Percentiles rank a stretch among this genome's conserved stretches.
phyloP scores from a whole-genome alignment of 176 grass and related monocot genomes.

The Aegilops tauschii region DNA sequence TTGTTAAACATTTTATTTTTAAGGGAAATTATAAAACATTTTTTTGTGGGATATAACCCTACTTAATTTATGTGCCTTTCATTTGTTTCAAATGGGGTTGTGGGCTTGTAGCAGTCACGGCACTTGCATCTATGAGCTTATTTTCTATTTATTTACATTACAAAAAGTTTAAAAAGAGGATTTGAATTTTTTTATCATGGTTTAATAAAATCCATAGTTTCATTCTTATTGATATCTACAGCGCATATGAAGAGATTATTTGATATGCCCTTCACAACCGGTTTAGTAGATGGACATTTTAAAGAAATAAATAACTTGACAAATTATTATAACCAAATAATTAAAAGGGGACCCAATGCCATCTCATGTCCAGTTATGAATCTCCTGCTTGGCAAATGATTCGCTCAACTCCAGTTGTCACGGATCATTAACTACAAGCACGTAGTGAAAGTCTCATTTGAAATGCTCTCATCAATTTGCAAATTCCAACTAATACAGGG shows the following conservation, averaged over 20 bases:
- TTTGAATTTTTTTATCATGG: too few relatives aligned
- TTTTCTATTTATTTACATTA: too few relatives aligned
- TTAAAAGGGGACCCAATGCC: background rate
- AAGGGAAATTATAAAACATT: too few relatives aligned
- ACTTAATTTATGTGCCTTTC: too few relatives aligned
- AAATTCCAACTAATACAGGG: background rate
- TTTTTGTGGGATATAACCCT: too few relatives aligned
- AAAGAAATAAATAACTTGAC: background rate
- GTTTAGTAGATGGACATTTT: background rate
- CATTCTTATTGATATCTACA: background rate
- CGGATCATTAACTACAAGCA: background rate
- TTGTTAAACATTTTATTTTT: background rate
- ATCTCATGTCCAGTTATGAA: conserved; percentile 19
- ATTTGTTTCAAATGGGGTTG: too few relatives aligned
- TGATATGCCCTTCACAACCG: background rate
- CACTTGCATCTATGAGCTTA: too few relatives aligned
- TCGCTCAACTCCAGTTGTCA: conserved; percentile 15
- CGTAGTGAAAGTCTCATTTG: background rate
- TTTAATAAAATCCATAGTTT: background rate
- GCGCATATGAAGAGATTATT: background rate
- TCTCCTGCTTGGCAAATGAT: background rate
- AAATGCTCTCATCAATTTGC: background rate
- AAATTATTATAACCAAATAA: background rate
- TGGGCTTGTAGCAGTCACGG: too few relatives aligned
- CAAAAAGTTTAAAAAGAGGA: too few relatives aligned